Percentiles rank a stretch among this genome's conserved stretches.
Conservation (phyloP, 257 asterid genomes). For the Jacaranda mimosifolia region DNA sequence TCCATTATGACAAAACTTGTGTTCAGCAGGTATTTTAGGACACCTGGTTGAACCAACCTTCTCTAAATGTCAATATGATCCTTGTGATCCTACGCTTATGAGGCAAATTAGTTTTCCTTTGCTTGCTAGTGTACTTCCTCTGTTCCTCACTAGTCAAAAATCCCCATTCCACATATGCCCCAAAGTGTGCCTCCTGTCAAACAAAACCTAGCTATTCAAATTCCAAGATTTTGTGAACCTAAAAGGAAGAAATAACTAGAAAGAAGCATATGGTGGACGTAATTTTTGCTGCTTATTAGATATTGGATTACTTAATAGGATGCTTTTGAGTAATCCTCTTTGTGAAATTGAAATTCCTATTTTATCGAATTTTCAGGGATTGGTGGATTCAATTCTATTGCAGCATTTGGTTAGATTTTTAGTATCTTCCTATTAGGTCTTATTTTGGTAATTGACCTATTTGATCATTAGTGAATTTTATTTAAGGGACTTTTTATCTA, state of each 20-base stretch:
- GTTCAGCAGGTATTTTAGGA: background rate
- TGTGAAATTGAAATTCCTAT: too few species aligned
- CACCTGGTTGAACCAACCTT: background rate
- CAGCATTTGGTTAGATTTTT: background rate
- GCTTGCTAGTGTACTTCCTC: too few species aligned
- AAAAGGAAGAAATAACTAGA: too few species aligned
- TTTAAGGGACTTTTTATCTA: background rate
- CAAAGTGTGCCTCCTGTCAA: background rate
- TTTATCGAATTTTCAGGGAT: background rate
- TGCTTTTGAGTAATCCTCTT: background rate
- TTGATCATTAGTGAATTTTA: background rate
- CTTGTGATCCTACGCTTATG: too few species aligned
- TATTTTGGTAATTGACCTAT: background rate
- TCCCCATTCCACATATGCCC: background rate
- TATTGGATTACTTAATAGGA: too few species aligned
- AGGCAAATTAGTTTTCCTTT: too few species aligned
- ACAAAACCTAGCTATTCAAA: background rate
- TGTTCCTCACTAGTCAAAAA: too few species aligned
- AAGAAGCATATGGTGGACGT: too few species aligned
- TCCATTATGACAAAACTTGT: background rate
- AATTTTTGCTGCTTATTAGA: too few species aligned
- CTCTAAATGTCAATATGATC: background rate
- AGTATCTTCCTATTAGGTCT: background rate
- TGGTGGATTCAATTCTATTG: background rate
- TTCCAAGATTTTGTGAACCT: background rate